Evolutionary conservation across 2,329 filamentous ascomycete genomes (phyloP).

Genomic region (Drechslerella coelobrocha): DNA sequence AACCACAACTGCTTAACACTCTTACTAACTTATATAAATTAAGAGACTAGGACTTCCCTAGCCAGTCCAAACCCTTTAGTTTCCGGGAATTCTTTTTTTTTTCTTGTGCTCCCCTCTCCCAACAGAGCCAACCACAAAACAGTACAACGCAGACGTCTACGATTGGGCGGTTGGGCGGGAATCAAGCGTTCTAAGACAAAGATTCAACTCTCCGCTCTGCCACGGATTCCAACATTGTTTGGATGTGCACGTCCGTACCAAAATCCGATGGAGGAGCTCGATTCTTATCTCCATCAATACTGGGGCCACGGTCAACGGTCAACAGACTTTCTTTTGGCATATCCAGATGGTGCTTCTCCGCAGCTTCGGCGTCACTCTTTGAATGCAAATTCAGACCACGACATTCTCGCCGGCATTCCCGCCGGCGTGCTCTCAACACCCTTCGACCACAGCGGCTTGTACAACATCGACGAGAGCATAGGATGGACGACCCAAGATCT

Average conservation of each 20-base stretch:
- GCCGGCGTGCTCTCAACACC: slow-evolving; percentile 19
- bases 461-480: slow-evolving; percentile 44
- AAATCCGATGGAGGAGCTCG: slow-evolving; percentile 51
- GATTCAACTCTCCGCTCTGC: slow-evolving; percentile 47
- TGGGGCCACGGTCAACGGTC: slow-evolving; percentile 37
- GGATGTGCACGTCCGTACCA: slow-evolving; percentile 36
- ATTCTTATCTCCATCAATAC: slow-evolving; percentile 48
- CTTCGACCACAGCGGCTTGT: slow-evolving; percentile 37
- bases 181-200: slow-evolving; percentile 48
- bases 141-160: slow-evolving; percentile 35
- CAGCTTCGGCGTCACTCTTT: slow-evolving; percentile 36
- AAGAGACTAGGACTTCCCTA: slow-evolving; percentile 5
- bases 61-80: not conserved
- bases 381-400: slow-evolving; percentile 29
- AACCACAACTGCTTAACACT: not conserved
- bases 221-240: slow-evolving; percentile 48
- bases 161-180: slow-evolving; percentile 50
- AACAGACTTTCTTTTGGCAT: slow-evolving; percentile 34
- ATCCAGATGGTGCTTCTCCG: slow-evolving; percentile 36
- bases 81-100: slow-evolving; percentile 3
- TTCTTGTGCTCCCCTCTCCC: not conserved
- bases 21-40: slow-evolving; percentile 10
- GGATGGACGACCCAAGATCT: slow-evolving; percentile 29
- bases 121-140: slow-evolving; percentile 27
- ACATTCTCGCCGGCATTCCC: slow-evolving; percentile 35